A percentile compares a stretch with the other conserved stretches of the same genome.
Evolutionary conservation across 2,329 filamentous ascomycete genomes (phyloP).

Genomic region (Claviceps monticola): DNA sequence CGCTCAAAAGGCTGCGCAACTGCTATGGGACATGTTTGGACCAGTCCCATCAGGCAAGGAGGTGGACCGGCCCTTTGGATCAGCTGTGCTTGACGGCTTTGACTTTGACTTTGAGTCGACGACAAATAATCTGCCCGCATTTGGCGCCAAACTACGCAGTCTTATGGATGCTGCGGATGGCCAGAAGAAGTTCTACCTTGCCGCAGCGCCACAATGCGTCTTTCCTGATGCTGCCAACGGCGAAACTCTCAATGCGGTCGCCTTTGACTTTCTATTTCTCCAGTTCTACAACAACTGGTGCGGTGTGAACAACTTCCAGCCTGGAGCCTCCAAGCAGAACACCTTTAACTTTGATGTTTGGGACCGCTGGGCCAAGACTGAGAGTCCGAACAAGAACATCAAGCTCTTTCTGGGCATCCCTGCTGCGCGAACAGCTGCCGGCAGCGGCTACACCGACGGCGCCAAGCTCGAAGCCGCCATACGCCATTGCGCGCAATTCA

Average conservation of each 20-base stretch:
- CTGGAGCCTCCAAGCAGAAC: slow-evolving; percentile 28
- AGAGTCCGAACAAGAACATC: slow-evolving; percentile 42
- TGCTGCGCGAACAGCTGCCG: slow-evolving; percentile 34
- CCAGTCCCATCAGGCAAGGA: slow-evolving; percentile 30
- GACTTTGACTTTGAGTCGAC: slow-evolving; percentile 60
- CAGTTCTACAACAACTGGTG: slow-evolving; percentile 62
- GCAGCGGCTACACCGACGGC: slow-evolving; percentile 39
- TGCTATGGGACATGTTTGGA: slow-evolving; percentile 60
- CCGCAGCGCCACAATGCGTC: slow-evolving; percentile 53
- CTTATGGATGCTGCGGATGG: slow-evolving; percentile 37
- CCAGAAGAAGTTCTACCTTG: slow-evolving; percentile 49
- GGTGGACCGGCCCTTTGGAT: slow-evolving; percentile 37
- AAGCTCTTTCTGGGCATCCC: slow-evolving; percentile 50
- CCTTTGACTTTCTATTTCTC: slow-evolving; percentile 46
- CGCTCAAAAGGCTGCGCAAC: slow-evolving; percentile 42
- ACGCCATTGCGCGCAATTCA: slow-evolving; percentile 37
- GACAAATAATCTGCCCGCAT: slow-evolving; percentile 44
- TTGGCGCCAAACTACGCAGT: slow-evolving; percentile 42
- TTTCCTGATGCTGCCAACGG: slow-evolving; percentile 49
- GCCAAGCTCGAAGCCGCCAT: slow-evolving; percentile 35
- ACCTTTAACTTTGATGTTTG: slow-evolving; percentile 50
- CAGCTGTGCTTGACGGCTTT: slow-evolving; percentile 55
- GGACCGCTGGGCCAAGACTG: slow-evolving; percentile 48
- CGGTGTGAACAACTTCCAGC: slow-evolving; percentile 37
- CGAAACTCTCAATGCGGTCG: slow-evolving; percentile 39